Evolutionary conservation across 2,329 filamentous ascomycete species (phyloP), one percentile per base, ranked within the genome.

Genomic region (Colletotrichum truncatum): DNA sequence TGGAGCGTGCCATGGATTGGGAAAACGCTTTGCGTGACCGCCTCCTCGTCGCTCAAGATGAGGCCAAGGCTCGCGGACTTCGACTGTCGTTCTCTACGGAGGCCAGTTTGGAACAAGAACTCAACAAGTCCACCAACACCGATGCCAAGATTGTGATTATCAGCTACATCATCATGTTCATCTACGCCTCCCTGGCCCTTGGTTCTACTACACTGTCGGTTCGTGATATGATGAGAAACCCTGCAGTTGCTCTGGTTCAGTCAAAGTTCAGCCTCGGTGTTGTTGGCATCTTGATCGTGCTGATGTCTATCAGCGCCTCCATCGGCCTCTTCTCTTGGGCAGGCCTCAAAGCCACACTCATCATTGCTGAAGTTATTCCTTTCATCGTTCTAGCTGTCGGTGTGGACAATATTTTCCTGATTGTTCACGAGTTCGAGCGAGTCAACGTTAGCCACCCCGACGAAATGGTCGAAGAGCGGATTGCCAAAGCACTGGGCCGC

Each of bases 121-220:
- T 99, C 63, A 99, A 98, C 82, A 97, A 98, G 80, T 97, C 94
- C 36, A 98, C 94, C 52, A 99, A 99, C 77, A 98, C 96, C 0
- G 96, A 99, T 77, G 97, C 95, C 45, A 98, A 95, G 77, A 99
- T 99, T 72, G 89, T 99, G 23, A 89, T 95, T 57, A 91, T 99
- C 78, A 98, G 95, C 84, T 99, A 99, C 80, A 86, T 98, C 68
- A 93, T 98, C 81, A 99, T 99, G 96, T 99, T 99, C 78, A 81
- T 99, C 67, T 99, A 99, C 74, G 96, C 94, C 4, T 98, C 95
- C 6, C 81, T 99, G 56, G 94, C 96, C 1, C 84, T 99, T 0
- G 96, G 96, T 1, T 97, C 94, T 1, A 96, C 93, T 0, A 94
- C 92, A 6, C 83, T 97, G 61, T 93, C 91, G 1, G 81, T 94